Conservation (phyloP, 192 early-diverging fungal species). For the Lobosporangium transversale region DNA sequence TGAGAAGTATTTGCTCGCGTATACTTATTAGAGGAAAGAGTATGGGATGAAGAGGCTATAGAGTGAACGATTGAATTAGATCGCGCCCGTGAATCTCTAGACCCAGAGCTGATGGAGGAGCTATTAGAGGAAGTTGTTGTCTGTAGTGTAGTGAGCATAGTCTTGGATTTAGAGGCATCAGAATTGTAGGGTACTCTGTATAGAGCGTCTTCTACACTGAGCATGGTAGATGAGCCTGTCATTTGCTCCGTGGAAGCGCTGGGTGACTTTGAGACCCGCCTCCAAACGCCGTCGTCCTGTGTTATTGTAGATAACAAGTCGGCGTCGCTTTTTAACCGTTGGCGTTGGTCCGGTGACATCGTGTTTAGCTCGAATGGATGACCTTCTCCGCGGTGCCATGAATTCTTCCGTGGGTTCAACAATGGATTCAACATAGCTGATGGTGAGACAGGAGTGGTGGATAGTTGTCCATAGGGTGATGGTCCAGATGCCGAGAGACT, state of each 20-base stretch:
- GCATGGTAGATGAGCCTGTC: too few relatives aligned
- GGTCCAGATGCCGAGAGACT: background rate
- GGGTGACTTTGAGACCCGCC: background rate
- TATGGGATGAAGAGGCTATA: background rate
- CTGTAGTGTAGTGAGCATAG: background rate
- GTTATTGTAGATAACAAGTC: constrained; percentile 6
- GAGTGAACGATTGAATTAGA: constrained; percentile 1
- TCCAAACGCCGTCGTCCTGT: too few relatives aligned
- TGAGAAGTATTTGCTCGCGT: background rate
- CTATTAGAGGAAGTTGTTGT: background rate
- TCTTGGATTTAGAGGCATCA: background rate
- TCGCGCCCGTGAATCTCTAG: constrained; percentile 11
- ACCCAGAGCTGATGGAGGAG: constrained; percentile 4
- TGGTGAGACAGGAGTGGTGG: background rate
- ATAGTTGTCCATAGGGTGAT: background rate
- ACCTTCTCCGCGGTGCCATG: constrained; percentile 50
- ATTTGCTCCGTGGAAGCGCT: too few relatives aligned
- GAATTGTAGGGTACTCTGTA: too few relatives aligned
- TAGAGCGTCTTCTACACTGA: too few relatives aligned
- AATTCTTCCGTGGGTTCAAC: constrained; percentile 41
- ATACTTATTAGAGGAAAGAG: background rate
- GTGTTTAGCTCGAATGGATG: constrained; percentile 28
- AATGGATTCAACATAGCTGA: constrained; percentile 13
- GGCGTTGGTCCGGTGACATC: background rate
- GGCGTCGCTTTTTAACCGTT: constrained; percentile 31